Evolutionary conservation across 495 filamentous ascomycete species (phyloP), one percentile per base, ranked within the genome.

Genomic region (Penicillium longicatenatum): DNA sequence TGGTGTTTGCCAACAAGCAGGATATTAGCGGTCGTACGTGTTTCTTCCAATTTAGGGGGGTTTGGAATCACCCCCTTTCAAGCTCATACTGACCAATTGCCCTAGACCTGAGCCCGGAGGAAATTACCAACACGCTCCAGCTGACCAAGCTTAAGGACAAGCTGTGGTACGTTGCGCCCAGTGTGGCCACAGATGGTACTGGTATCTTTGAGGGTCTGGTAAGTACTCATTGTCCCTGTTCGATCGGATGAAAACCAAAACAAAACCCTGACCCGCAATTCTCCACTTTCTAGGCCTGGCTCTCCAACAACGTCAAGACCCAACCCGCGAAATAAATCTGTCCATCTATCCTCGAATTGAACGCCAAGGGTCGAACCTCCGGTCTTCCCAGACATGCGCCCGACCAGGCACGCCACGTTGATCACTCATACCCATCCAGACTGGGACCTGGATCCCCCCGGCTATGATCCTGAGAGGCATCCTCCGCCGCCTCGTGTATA

Each of bases 1-100:
- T 98, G 39, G 94, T 98, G 29, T 97, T 98, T 73, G 95, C 95
- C 22, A 98, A 98, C 75, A 98, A 98, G 83, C 94, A 98, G 74
- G 95, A 98, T 83, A 79, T 97, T 51, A 72, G 71, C 37, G 90
- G 89, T 64, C 90, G 93, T 97, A 80, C 50, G 86, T 79, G 21
- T 57, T 41, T 22, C 37, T 42, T 26, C 41, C 22, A 17, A 35
- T 33, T 24, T 33, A 26, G 24, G 42, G 17, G 0, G 16, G 9
- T 17, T 19, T n/a, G 29, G 17, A 19, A 52, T 41, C 46, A 21
- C 12, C 21, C 43, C 53, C 14, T 50, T 30, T 21, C 35, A 26
- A 17, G 26, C 16, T n/a, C 42, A 46, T 4, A 52, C 64, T 69
- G 48, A 70, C 57, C 43, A 42, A 29, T 16, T 42, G 6, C 16